These are phyloP conservation scores for Kappamyces sp. DNA, from an alignment of 192 early-diverging fungal species.

Conservation along the genomic window DNA sequence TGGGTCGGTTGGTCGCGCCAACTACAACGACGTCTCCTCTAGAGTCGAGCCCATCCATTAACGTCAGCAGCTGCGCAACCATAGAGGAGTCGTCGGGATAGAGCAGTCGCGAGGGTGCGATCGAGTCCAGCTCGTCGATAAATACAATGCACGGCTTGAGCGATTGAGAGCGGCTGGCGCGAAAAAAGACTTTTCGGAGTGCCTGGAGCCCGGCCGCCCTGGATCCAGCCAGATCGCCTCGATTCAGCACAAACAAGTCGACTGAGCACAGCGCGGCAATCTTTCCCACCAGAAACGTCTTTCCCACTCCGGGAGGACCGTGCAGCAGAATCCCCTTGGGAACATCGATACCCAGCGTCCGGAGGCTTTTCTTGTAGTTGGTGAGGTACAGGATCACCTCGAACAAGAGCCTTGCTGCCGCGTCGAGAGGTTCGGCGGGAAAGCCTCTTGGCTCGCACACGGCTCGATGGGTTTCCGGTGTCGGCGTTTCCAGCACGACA, in stretches of 20 bases:
- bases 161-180: slow-evolving; percentile 13
- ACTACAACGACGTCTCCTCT: slow-evolving; percentile 62
- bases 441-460: too few species aligned
- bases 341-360: slow-evolving; percentile 64
- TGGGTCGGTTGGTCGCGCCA: slow-evolving; percentile 86
- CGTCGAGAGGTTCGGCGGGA: too few species aligned
- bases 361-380: slow-evolving; percentile 28
- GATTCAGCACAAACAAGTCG: slow-evolving; percentile 58
- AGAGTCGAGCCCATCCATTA: slow-evolving; percentile 79
- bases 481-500: too few species aligned
- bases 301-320: slow-evolving; percentile 94
- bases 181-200: too few species aligned
- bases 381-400: not conserved
- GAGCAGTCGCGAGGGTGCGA: slow-evolving; percentile 61
- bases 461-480: too few species aligned
- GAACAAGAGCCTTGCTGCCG: too few species aligned
- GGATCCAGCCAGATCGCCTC: slow-evolving; percentile 57
- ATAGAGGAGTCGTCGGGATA: slow-evolving; percentile 65
- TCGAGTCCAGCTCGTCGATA: slow-evolving; percentile 92
- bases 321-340: slow-evolving; percentile 81
- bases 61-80: slow-evolving; percentile 82
- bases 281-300: slow-evolving; percentile 75
- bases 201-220: too few species aligned
- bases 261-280: slow-evolving; percentile 57
- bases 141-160: slow-evolving; percentile 71